Evolutionary conservation across 1,284 basidiomycete species (phyloP), one percentile per base, ranked within the genome.

Genomic region (Ceratobasidium sp.): DNA sequence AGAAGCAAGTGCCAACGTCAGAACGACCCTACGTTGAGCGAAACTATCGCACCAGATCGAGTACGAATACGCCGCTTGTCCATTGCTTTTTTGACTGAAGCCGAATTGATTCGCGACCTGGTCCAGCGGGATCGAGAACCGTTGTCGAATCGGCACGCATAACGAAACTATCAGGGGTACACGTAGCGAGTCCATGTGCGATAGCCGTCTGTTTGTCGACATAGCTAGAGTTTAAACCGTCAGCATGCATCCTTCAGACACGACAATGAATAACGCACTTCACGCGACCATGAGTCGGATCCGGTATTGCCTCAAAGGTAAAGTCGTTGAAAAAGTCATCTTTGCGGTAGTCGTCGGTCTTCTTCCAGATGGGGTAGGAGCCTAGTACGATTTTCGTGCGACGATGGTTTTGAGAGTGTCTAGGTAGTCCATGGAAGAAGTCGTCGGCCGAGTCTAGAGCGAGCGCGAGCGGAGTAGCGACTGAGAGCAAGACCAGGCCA

Each of bases 241-340:
- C n/a, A 65, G 9, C 30, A 65, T n/a, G 30, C 36, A 39, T 39
- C 36, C 8, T 6, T 39, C 8, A 39, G 71, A 90, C 88, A 75
- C 87, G 82, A 28, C 88, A 88, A 76, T 86, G 8, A 39, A 39
- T 39, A 39, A 39, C 36, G 14, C 14, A 39, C 36, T 39, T 39
- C 8, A 39, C 36, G 36, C 36, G 36, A 6, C 36, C 36, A 6
- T 14, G 81, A 5, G 88, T 88, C 1, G 88, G 88, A 77, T 89
- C 88, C 2, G 83, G 57, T 60, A 87, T 85, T 26, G 85, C 83
- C 75, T 86, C 76, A 75, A 83, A 85, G 6, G 79, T 79, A 77
- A 88, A 89, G 1, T 81, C 79, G 28, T 81, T 76, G 73, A 86
- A 81, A 78, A 89, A 89, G 2, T 78, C 77, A 69, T n/a, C 88